Conservation (phyloP, 345 rosid species). For the Populus nigra region DNA sequence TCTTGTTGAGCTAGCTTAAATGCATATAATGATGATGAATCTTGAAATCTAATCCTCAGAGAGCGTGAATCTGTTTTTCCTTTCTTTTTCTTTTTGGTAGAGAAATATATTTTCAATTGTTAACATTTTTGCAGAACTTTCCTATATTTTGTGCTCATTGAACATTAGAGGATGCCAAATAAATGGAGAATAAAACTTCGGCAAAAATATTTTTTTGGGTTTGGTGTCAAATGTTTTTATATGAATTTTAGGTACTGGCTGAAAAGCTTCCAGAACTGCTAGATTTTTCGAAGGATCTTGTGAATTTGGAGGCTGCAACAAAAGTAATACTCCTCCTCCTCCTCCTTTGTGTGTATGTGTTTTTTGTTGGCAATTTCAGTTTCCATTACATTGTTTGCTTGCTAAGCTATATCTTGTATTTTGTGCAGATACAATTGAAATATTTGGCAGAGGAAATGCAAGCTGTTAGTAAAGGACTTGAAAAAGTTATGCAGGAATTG, state of each 20-base stretch:
- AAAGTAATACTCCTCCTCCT: conserved; percentile 16
- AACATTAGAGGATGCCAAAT: neutral
- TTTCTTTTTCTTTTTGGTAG: neutral
- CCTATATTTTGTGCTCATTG: neutral
- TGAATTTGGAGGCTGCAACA: conserved; percentile 31
- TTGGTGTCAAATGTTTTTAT: neutral
- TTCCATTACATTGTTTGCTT: neutral
- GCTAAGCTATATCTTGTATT: neutral
- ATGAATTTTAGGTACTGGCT: conserved; percentile 21
- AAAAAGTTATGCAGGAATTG: conserved; percentile 33
- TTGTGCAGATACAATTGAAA: conserved; percentile 30
- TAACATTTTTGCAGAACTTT: neutral
- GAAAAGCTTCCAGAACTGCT: conserved; percentile 30
- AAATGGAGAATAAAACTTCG: neutral
- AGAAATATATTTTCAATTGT: neutral
- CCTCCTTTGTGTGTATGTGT: neutral
- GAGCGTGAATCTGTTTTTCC: neutral
- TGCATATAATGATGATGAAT: neutral
- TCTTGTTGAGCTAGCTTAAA: neutral
- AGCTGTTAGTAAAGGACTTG: conserved; percentile 35
- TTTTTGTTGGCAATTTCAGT: neutral
- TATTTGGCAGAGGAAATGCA: conserved; percentile 40
- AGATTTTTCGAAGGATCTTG: conserved; percentile 29
- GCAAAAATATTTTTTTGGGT: neutral
- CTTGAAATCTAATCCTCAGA: neutral